phyloP scores from a whole-genome alignment of 139 green algal genomes.

The Spirogloea muscicola region DNA sequence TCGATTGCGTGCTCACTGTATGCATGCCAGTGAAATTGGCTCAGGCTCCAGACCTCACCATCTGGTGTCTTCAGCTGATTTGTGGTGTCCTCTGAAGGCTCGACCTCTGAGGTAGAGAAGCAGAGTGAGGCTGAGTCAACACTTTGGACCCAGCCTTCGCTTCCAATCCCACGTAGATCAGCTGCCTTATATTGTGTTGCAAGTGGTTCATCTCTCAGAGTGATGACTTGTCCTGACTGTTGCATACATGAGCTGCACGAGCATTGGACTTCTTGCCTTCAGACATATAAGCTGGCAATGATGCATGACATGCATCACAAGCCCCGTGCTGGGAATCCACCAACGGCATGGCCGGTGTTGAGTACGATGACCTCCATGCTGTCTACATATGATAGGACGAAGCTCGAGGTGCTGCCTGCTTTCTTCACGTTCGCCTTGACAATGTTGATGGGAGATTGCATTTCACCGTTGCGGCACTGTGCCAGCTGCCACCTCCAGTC shows the following conservation, averaged over 20 bases:
- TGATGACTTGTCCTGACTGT: neutral
- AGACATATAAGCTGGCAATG: neutral
- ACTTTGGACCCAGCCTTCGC: neutral
- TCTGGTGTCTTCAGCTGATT: neutral
- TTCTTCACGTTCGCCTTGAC: constrained; percentile 4
- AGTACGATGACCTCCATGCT: constrained; percentile 15
- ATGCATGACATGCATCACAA: neutral
- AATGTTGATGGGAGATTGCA: constrained; percentile 21
- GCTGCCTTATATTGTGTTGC: no score
- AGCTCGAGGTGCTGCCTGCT: neutral
- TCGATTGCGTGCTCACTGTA: constrained; percentile 17
- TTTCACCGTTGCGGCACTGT: neutral
- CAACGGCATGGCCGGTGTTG: constrained; percentile 13
- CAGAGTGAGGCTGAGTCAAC: neutral
- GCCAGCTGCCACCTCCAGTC: no score
- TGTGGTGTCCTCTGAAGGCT: neutral
- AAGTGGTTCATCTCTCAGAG: no score
- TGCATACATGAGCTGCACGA: neutral
- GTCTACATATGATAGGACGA: neutral
- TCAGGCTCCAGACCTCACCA: constrained; percentile 17
- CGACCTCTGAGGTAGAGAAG: neutral
- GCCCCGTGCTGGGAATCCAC: neutral
- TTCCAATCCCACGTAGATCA: neutral
- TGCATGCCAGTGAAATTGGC: constrained; percentile 30
- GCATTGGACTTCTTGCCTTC: no score